Evolutionary conservation across 2,329 filamentous ascomycete genomes (phyloP), one percentile per base, ranked within the genome.

Genomic region (Ramularia endophylla): DNA sequence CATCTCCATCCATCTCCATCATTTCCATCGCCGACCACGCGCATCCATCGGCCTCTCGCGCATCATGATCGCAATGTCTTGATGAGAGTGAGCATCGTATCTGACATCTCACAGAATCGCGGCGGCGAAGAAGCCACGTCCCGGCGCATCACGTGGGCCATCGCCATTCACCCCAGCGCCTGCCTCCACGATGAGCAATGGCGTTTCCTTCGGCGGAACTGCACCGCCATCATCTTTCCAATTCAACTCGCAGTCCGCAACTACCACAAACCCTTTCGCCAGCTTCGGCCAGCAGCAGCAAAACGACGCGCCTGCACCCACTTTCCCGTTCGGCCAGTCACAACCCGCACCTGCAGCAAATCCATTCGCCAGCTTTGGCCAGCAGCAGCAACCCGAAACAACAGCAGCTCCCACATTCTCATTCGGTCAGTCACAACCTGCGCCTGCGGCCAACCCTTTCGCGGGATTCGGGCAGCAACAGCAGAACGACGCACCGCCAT

Each of bases 371-470:
- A 19, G 12, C 31, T 18, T 34, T 5, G 17, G 15, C 11, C 31
- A 34, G n/a, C n/a, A 13, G n/a, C 16, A 29, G 27, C 27, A 12
- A 29, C 12, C 12, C 4, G 15, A 29, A 3, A 15, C 27, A 15
- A 29, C 1, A n/a, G 15, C 27, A 15, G 12, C 27, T n/a, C 12
- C 27, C 2, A 43, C 43, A 13, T 32, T 27, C n/a, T 22, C 18
- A 8, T 37, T 40, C 15, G 36, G 36, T 15, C 44, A 44, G 32
- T 34, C 27, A 27, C 19, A 36, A 15, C n/a, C n/a, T n/a, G n/a
- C n/a, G n/a, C n/a, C n/a, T n/a, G n/a, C n/a, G n/a, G n/a, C n/a
- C 25, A 51, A 39, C 17, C 25, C 38, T 8, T 53, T 53, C 16
- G 32, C 40, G 20, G 38, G 31, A 12, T 50, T 48, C 22, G 43